phyloP scores from a whole-genome alignment of 345 rosid genomes.

The Populus pruinosa region DNA sequence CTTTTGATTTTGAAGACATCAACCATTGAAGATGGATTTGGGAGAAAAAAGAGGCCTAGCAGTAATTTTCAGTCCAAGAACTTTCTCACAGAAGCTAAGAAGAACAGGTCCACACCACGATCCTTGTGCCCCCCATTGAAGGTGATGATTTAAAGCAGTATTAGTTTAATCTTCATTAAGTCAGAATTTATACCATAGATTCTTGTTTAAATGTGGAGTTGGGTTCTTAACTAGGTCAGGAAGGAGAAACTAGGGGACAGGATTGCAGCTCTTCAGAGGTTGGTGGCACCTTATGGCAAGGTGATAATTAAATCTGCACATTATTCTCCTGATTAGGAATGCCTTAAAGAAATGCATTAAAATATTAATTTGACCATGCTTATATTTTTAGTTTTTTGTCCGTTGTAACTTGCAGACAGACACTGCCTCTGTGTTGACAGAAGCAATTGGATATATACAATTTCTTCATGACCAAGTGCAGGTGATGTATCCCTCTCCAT shows the following conservation, averaged over 20 bases:
- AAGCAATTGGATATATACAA: constrained; percentile 59
- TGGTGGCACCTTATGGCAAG: constrained; percentile 80
- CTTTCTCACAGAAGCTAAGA: constrained; percentile 15
- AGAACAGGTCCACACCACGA: constrained; percentile 17
- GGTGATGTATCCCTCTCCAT: constrained; percentile 22
- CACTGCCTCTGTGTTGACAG: constrained; percentile 65
- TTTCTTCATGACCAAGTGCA: constrained; percentile 68
- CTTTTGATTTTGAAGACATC: background rate
- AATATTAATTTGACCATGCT: constrained; percentile 7
- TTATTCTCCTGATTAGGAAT: background rate
- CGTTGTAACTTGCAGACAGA: constrained; percentile 47
- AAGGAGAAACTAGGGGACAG: constrained; percentile 63
- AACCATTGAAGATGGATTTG: constrained; percentile 3
- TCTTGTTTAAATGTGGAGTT: too few relatives aligned
- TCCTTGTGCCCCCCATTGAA: constrained; percentile 31
- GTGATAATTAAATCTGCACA: constrained; percentile 21
- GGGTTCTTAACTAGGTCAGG: constrained; percentile 29
- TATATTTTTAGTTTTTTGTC: background rate
- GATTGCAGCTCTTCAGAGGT: constrained; percentile 62
- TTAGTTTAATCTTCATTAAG: background rate
- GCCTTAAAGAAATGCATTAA: background rate
- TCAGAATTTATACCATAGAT: background rate
- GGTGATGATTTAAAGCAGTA: constrained; percentile 6
- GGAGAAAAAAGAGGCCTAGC: constrained; percentile 17
- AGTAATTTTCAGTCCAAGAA: constrained; percentile 20